phyloP scores from a whole-genome alignment of 2,329 filamentous ascomycete species.

The Seiridium cupressi region DNA sequence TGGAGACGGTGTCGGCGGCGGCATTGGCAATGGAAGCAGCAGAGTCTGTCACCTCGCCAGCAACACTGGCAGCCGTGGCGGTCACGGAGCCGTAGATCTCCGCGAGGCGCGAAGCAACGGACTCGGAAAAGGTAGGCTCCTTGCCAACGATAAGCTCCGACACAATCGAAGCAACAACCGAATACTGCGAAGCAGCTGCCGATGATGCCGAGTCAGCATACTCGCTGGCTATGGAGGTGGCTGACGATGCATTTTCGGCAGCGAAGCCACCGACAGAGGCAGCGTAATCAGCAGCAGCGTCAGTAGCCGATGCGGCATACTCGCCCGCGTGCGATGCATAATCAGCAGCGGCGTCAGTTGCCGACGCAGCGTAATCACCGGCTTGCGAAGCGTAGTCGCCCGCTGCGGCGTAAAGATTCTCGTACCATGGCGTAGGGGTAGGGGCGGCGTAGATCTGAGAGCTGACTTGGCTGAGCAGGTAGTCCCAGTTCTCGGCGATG shows the following conservation, averaged over 20 bases:
- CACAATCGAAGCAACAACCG: slow-evolving; percentile 68
- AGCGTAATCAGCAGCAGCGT: slow-evolving; percentile 20
- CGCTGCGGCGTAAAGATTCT: slow-evolving; percentile 43
- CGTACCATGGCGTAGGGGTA: slow-evolving; percentile 56
- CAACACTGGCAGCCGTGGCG: slow-evolving; percentile 48
- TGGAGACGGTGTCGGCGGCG: slow-evolving; percentile 18
- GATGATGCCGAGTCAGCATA: slow-evolving; percentile 63
- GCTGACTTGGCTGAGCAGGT: slow-evolving; percentile 63
- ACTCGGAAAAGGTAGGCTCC: slow-evolving; percentile 79
- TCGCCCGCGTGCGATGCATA: slow-evolving; percentile 24
- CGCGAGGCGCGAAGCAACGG: slow-evolving; percentile 69
- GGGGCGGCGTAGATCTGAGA: slow-evolving; percentile 69
- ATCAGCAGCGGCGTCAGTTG: slow-evolving; percentile 16
- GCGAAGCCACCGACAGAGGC: slow-evolving; percentile 30
- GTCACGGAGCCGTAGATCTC: slow-evolving; percentile 70
- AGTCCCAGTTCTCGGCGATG: slow-evolving; percentile 57
- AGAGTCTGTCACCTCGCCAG: slow-evolving; percentile 31
- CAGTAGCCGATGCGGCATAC: slow-evolving; percentile 15
- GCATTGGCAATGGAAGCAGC: slow-evolving; percentile 22
- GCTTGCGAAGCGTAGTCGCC: slow-evolving; percentile 47
- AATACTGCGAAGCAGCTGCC: slow-evolving; percentile 62
- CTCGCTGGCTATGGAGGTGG: slow-evolving; percentile 38
- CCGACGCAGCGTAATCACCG: slow-evolving; percentile 16
- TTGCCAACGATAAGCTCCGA: slow-evolving; percentile 75
- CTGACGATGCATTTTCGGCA: slow-evolving; percentile 18